Conservation (phyloP, 1,284 basidiomycete species). For the Moesziomyces globuligerus region DNA sequence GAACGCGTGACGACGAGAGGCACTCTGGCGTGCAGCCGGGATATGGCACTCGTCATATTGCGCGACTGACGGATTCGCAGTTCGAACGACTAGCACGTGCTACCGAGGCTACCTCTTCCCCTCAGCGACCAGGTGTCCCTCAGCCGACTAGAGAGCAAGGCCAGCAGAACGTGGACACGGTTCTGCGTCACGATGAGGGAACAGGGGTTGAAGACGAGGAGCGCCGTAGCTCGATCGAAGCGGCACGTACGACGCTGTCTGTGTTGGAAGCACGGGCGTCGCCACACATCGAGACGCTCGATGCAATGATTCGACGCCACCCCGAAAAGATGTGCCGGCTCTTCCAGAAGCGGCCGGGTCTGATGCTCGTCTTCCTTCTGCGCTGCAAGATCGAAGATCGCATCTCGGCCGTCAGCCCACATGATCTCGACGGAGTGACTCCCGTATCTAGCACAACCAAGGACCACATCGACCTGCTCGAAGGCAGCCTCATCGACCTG, state of each 20-base stretch:
- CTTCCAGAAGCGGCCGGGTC: conserved; percentile 11
- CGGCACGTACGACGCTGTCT: conserved; percentile 18
- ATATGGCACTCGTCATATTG: conserved; percentile 22
- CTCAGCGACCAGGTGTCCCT: conserved; percentile 9
- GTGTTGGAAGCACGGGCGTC: conserved; percentile 20
- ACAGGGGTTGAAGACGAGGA: background rate
- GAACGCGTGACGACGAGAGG: background rate
- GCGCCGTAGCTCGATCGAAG: conserved; percentile 14
- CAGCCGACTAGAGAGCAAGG: too few species aligned
- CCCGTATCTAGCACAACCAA: too few species aligned
- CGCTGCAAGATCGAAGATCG: conserved; percentile 29
- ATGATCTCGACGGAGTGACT: too few species aligned
- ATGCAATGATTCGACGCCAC: conserved; percentile 24
- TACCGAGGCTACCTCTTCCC: conserved; percentile 7
- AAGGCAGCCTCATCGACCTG: conserved; percentile 25
- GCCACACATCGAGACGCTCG: conserved; percentile 22
- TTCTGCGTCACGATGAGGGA: too few species aligned
- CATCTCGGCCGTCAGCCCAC: conserved; percentile 7
- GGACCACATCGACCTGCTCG: conserved; percentile 7
- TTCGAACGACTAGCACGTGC: conserved; percentile 27
- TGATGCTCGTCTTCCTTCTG: conserved; percentile 27
- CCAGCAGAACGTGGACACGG: too few species aligned
- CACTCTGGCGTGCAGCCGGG: background rate
- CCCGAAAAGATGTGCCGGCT: conserved; percentile 25
- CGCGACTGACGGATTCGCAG: conserved; percentile 24